Conservation (phyloP, 129 eudicot species). For the Flaveria linearis region DNA sequence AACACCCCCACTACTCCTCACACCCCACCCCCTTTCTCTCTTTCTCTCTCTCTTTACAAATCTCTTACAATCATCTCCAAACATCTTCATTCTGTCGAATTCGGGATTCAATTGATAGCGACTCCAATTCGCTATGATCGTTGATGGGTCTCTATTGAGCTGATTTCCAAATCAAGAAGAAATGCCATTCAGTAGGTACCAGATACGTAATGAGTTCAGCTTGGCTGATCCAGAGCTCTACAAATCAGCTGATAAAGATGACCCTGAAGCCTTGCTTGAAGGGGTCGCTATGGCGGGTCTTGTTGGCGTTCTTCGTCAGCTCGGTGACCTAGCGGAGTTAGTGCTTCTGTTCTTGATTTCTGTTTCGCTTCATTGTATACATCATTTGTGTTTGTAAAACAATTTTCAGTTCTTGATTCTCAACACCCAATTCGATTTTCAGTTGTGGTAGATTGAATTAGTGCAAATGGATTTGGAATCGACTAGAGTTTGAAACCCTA, state of each 20-base stretch:
- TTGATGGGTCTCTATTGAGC: not conserved
- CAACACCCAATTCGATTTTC: no score
- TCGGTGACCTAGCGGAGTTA: slow-evolving; percentile 95
- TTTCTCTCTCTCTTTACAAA: slow-evolving; percentile 31
- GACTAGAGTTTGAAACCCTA: no score
- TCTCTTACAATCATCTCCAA: not conserved
- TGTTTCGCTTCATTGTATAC: not conserved
- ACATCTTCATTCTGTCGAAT: no score
- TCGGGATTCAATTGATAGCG: not conserved
- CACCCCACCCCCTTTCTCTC: not conserved
- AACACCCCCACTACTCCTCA: slow-evolving; percentile 26
- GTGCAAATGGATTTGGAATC: slow-evolving; percentile 18
- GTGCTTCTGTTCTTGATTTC: slow-evolving; percentile 18
- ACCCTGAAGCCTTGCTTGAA: slow-evolving; percentile 94
- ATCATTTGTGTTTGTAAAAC: not conserved
- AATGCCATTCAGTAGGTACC: slow-evolving; percentile 83
- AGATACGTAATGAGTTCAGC: slow-evolving; percentile 82
- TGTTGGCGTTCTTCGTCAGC: slow-evolving; percentile 92
- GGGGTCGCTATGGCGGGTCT: slow-evolving; percentile 98
- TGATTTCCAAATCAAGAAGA: not conserved
- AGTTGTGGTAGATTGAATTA: not conserved
- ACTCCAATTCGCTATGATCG: not conserved
- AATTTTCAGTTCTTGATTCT: not conserved
- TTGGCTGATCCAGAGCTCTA: slow-evolving; percentile 94
- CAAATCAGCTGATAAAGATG: slow-evolving; percentile 85